These are phyloP conservation scores for Cenchrus fungigraminus DNA, from an alignment of 176 grass and related monocot genomes.

Conservation along the genomic window DNA sequence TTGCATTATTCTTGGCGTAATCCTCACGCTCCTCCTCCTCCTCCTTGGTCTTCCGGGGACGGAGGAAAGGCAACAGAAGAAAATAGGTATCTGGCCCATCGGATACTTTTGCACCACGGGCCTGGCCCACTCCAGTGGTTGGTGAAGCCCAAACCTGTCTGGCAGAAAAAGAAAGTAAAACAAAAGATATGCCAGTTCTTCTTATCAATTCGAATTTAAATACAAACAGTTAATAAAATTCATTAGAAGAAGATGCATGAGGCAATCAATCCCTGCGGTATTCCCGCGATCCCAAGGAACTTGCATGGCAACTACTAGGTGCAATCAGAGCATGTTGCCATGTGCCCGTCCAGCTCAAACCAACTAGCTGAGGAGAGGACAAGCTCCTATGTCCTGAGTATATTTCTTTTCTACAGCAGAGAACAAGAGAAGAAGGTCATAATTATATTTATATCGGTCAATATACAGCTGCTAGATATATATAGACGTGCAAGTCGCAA, in stretches of 20 bases:
- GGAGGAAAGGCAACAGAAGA: not conserved
- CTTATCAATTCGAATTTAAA: too few relatives aligned
- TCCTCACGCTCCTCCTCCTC: not conserved
- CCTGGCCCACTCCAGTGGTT: not conserved
- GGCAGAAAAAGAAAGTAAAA: too few relatives aligned
- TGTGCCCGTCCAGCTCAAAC: conserved; percentile 40
- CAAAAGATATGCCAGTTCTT: too few relatives aligned
- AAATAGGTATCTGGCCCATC: not conserved
- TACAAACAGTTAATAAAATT: not conserved
- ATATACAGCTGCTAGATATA: not conserved
- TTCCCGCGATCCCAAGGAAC: not conserved
- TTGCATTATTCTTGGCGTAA: not conserved
- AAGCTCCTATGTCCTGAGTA: not conserved
- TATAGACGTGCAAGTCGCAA: not conserved
- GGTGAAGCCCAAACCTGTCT: not conserved
- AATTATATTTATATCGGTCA: not conserved
- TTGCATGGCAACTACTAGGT: not conserved
- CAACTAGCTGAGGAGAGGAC: not conserved
- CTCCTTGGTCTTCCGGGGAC: too few relatives aligned
- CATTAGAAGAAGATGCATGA: not conserved
- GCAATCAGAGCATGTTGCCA: conserved; percentile 28
- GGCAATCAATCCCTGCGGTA: not conserved
- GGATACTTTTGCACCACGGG: not conserved
- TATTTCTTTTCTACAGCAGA: not conserved
- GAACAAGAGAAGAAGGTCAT: conserved; percentile 5